Conservation (phyloP, 2,329 filamentous ascomycete species). For the Blastomyces silverae region DNA sequence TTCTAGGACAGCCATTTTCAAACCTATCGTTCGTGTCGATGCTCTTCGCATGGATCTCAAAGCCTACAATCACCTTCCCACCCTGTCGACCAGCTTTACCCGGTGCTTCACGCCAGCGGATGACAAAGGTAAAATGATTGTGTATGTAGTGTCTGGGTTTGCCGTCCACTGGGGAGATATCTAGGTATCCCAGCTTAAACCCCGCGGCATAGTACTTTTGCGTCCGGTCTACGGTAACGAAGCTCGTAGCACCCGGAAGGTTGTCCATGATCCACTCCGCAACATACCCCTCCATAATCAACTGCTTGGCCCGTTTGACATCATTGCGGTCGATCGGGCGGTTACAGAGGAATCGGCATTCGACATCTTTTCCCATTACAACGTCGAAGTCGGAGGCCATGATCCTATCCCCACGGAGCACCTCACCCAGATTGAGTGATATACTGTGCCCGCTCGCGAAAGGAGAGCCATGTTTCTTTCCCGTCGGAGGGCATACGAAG, state of each 20-base stretch:
- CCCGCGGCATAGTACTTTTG: constrained; percentile 84
- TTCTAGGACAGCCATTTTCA: constrained; percentile 59
- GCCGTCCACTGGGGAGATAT: constrained; percentile 54
- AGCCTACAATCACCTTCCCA: constrained; percentile 75
- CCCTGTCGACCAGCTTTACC: constrained; percentile 62
- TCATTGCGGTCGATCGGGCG: constrained; percentile 58
- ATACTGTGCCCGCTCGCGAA: constrained; percentile 70
- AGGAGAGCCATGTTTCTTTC: constrained; percentile 56
- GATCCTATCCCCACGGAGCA: constrained; percentile 80
- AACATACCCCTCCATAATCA: constrained; percentile 75
- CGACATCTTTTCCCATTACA: constrained; percentile 65
- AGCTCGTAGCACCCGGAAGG: constrained; percentile 78
- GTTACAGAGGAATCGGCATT: constrained; percentile 67
- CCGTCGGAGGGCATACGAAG: constrained; percentile 75
- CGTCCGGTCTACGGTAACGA: constrained; percentile 76
- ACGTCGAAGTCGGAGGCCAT: constrained; percentile 77
- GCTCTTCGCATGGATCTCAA: constrained; percentile 86
- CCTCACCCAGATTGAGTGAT: constrained; percentile 76
- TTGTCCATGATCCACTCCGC: constrained; percentile 93
- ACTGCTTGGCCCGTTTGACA: constrained; percentile 59
- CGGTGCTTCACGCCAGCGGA: constrained; percentile 67
- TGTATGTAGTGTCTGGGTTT: constrained; percentile 67
- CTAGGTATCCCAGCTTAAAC: constrained; percentile 78
- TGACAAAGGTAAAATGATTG: constrained; percentile 80
- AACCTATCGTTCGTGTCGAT: constrained; percentile 58